Conservation (phyloP, 2,329 filamentous ascomycete species). For the Davidsoniella australis region DNA sequence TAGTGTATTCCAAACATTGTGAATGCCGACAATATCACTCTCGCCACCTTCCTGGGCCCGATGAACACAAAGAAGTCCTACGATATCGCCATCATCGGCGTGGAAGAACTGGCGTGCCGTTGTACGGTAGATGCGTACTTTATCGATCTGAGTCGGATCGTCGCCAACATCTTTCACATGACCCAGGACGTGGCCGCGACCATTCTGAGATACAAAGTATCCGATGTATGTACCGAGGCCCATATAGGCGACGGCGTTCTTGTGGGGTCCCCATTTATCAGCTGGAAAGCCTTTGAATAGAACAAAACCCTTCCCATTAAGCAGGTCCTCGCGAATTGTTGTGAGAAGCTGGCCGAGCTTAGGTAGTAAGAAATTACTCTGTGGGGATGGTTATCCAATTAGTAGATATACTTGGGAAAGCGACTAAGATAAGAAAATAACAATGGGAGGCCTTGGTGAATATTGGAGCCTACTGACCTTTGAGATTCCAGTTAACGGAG, state of each 20-base stretch:
- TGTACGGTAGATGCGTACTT: conserved; percentile 79
- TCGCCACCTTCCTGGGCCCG: conserved; percentile 68
- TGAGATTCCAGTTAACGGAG: conserved; percentile 51
- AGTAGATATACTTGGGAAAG: neutral
- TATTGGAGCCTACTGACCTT: conserved; percentile 14
- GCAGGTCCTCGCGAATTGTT: conserved; percentile 25
- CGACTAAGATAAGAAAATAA: no score
- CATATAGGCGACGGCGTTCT: conserved; percentile 81
- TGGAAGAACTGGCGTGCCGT: conserved; percentile 45
- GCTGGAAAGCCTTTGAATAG: conserved; percentile 78
- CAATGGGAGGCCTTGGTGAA: neutral
- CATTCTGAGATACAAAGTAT: conserved; percentile 79
- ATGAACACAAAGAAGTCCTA: conserved; percentile 67
- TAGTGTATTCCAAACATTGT: conserved; percentile 68
- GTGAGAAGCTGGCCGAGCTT: conserved; percentile 22
- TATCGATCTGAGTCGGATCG: conserved; percentile 59
- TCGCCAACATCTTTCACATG: conserved; percentile 83
- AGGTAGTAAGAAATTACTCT: conserved; percentile 29
- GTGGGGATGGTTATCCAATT: neutral
- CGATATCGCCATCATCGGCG: conserved; percentile 65
- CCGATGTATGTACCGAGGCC: conserved; percentile 71
- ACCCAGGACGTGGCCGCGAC: conserved; percentile 66
- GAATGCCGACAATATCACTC: conserved; percentile 62
- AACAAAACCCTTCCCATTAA: conserved; percentile 79
- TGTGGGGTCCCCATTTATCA: conserved; percentile 55